phyloP scores from a whole-genome alignment of 352 stramenopile species.

The Peronosclerospora sorghi region DNA sequence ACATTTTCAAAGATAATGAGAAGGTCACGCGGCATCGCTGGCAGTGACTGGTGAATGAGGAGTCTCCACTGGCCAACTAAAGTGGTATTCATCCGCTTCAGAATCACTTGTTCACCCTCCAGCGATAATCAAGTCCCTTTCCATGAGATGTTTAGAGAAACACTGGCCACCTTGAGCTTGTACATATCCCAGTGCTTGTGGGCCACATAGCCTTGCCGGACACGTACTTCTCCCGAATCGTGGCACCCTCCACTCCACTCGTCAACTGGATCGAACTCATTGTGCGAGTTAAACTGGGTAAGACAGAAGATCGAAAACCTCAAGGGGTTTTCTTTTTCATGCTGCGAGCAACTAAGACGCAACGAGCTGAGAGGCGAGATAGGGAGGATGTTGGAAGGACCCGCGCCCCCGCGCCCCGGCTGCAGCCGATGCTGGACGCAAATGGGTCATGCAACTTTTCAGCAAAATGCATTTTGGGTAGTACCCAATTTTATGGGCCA shows the following conservation, averaged over 20 bases:
- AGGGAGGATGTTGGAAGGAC: too few relatives aligned
- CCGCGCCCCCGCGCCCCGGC: too few relatives aligned
- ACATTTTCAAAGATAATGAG: conserved; percentile 86
- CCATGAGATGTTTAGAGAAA: conserved; percentile 73
- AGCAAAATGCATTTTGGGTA: too few relatives aligned
- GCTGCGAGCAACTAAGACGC: too few relatives aligned
- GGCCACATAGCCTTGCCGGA: conserved; percentile 85
- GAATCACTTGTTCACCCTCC: conserved; percentile 70
- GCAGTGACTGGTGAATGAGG: conserved; percentile 78
- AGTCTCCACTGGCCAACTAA: conserved; percentile 64
- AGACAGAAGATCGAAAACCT: conserved; percentile 5
- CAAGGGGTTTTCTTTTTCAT: not conserved
- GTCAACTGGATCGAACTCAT: conserved; percentile 85
- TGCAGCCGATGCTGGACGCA: too few relatives aligned
- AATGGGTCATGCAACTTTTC: too few relatives aligned
- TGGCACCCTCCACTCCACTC: conserved; percentile 80
- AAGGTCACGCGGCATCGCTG: conserved; percentile 81
- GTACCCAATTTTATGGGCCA: too few relatives aligned
- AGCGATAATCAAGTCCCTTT: conserved; percentile 82
- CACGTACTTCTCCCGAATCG: conserved; percentile 87
- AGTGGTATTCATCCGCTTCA: conserved; percentile 52
- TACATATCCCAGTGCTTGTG: conserved; percentile 87
- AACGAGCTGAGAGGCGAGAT: too few relatives aligned
- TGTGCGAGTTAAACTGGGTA: conserved; percentile 84
- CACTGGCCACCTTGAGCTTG: conserved; percentile 68